A percentile compares a stretch with the other conserved stretches of the same genome.
Conservation (phyloP, 208 protist genomes). For the Leishmania martiniquensis region DNA sequence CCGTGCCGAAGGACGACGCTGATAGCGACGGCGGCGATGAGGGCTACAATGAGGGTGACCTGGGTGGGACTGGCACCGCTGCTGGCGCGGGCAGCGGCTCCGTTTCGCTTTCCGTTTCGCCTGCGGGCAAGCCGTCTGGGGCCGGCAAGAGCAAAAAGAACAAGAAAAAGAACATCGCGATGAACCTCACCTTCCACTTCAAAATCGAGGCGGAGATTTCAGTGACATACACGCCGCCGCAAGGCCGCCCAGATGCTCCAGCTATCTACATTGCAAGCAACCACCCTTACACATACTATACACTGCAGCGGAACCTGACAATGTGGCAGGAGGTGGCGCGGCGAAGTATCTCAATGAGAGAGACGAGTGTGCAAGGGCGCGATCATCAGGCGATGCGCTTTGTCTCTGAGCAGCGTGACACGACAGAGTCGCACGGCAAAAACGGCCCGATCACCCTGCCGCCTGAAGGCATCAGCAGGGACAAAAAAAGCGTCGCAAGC, state of each 20-base stretch:
- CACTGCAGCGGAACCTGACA: constrained; percentile 64
- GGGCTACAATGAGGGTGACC: constrained; percentile 30
- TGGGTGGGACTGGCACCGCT: background rate
- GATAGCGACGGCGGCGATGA: constrained; percentile 38
- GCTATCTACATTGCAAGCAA: constrained; percentile 92
- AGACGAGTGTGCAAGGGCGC: constrained; percentile 11
- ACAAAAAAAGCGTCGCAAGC: background rate
- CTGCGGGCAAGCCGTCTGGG: constrained; percentile 21
- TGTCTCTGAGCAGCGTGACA: background rate
- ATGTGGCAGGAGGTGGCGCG: constrained; percentile 54
- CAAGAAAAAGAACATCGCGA: constrained; percentile 66
- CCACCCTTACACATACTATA: constrained; percentile 90
- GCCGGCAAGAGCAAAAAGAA: constrained; percentile 45
- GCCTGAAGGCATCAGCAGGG: background rate
- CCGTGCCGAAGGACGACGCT: constrained; percentile 15
- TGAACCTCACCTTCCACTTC: constrained; percentile 87
- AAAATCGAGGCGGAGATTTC: constrained; percentile 65
- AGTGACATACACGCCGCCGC: constrained; percentile 39
- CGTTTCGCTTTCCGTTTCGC: constrained; percentile 21
- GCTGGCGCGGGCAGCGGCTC: constrained; percentile 20
- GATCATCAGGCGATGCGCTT: background rate
- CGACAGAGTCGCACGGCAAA: background rate
- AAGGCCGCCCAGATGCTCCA: constrained; percentile 54
- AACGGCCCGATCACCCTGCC: background rate
- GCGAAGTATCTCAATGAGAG: constrained; percentile 18